Conservation (phyloP, 2,329 filamentous ascomycete genomes). For the Fusarium subtropicale region DNA sequence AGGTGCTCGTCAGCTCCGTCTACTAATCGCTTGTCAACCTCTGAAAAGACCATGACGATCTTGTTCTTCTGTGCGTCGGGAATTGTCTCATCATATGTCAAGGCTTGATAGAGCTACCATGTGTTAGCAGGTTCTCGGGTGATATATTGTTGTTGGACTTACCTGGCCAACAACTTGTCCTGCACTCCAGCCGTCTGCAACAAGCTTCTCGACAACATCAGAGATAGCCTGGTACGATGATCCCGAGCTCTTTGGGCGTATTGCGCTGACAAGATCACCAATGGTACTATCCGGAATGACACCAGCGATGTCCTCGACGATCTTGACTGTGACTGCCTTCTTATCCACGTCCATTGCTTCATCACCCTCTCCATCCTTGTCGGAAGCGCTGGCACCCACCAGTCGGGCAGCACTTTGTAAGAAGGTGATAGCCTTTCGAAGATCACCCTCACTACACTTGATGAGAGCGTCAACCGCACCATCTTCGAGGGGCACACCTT, state of each 20-base stretch:
- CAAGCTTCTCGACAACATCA: slow-evolving; percentile 85
- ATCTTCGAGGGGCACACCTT: slow-evolving; percentile 79
- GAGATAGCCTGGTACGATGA: slow-evolving; percentile 79
- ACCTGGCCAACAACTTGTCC: slow-evolving; percentile 87
- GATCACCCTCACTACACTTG: slow-evolving; percentile 88
- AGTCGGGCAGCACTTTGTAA: slow-evolving; percentile 93
- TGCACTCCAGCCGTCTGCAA: slow-evolving; percentile 97
- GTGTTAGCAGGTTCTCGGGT: slow-evolving; percentile 11
- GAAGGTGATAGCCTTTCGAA: slow-evolving; percentile 96
- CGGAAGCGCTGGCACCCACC: slow-evolving; percentile 73
- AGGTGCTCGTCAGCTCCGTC: slow-evolving; percentile 97
- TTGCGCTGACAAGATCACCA: slow-evolving; percentile 75
- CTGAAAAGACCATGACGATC: slow-evolving; percentile 89
- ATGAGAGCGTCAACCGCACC: slow-evolving; percentile 88
- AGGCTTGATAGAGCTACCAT: slow-evolving; percentile 77
- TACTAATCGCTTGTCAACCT: slow-evolving; percentile 91
- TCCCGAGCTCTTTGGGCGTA: slow-evolving; percentile 75
- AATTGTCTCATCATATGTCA: slow-evolving; percentile 87
- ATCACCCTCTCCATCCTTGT: slow-evolving; percentile 63
- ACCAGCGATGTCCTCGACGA: slow-evolving; percentile 94
- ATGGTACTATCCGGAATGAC: slow-evolving; percentile 86
- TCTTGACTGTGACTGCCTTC: slow-evolving; percentile 77
- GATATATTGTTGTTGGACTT: slow-evolving; percentile 42
- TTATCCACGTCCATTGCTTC: slow-evolving; percentile 72
- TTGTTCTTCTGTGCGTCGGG: slow-evolving; percentile 89